phyloP scores from a whole-genome alignment of 306 rosid genomes.

The Ceratonia siliqua region DNA sequence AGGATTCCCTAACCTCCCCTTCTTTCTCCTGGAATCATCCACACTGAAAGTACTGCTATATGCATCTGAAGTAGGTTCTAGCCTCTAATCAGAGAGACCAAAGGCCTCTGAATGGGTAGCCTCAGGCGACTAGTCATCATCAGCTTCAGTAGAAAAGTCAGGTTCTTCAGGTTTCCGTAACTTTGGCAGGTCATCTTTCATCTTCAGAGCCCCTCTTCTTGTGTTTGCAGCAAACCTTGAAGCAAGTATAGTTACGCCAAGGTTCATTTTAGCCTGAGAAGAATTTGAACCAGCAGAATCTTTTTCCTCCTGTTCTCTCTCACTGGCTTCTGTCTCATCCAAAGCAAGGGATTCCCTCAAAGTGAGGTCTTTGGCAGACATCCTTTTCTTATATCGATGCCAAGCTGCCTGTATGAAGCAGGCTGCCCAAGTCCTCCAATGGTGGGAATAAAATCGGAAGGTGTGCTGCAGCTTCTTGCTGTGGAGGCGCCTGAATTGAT shows the following conservation, averaged over 20 bases:
- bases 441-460: slow-evolving; percentile 90
- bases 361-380: slow-evolving; percentile 52
- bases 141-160: slow-evolving; percentile 74
- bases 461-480: slow-evolving; percentile 99
- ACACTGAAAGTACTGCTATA: slow-evolving; percentile 3
- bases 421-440: slow-evolving; percentile 99
- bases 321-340: slow-evolving; percentile 44
- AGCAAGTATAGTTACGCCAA: slow-evolving; percentile 79
- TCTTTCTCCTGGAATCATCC: slow-evolving; percentile 10
- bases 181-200: slow-evolving; percentile 84
- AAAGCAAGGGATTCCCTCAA: slow-evolving; percentile 54
- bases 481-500: slow-evolving; percentile 93
- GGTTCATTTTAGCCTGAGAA: slow-evolving; percentile 68
- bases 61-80: not conserved
- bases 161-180: slow-evolving; percentile 92
- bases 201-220: slow-evolving; percentile 75
- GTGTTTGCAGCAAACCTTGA: slow-evolving; percentile 96
- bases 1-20: not conserved
- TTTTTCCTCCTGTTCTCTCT: slow-evolving; percentile 51
- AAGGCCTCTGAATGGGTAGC: not conserved
- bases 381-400: slow-evolving; percentile 77
- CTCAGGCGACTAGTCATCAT: slow-evolving; percentile 49
- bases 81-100: slow-evolving; percentile 16
- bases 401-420: slow-evolving; percentile 99
- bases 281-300: slow-evolving; percentile 46